Conservation (phyloP, 768 basidiomycete genomes). For the Cubamyces sp. region DNA sequence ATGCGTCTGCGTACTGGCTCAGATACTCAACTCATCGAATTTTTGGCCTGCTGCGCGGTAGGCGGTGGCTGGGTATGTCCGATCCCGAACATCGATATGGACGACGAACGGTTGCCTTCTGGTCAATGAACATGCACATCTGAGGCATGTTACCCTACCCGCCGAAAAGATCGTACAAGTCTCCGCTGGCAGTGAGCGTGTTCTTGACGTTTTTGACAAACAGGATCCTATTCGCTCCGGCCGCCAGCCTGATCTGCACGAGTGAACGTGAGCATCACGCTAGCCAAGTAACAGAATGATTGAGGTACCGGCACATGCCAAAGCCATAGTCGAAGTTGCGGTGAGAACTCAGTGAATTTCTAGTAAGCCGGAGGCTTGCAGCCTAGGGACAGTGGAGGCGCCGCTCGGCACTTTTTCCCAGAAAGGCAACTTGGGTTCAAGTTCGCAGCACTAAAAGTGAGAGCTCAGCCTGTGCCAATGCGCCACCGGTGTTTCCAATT, state of each 20-base stretch:
- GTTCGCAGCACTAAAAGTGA: background rate
- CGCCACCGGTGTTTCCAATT: too few species aligned
- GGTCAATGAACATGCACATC: slow-evolving; percentile 89
- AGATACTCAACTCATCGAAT: too few species aligned
- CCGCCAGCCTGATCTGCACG: slow-evolving; percentile 76
- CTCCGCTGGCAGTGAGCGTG: slow-evolving; percentile 89
- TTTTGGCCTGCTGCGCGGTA: too few species aligned
- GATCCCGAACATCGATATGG: too few species aligned
- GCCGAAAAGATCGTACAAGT: slow-evolving; percentile 96
- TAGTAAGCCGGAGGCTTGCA: too few species aligned
- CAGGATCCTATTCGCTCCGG: slow-evolving; percentile 88
- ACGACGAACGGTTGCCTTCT: too few species aligned
- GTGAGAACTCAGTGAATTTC: background rate
- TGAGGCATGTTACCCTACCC: slow-evolving; percentile 97
- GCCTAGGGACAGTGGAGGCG: background rate
- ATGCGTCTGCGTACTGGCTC: too few species aligned
- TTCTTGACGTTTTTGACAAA: slow-evolving; percentile 95
- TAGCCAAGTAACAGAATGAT: background rate
- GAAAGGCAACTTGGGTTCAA: background rate
- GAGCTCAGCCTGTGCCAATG: background rate
- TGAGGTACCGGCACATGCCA: slow-evolving; percentile 68
- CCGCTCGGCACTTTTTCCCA: too few species aligned
- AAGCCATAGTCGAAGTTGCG: slow-evolving; percentile 52
- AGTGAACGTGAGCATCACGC: background rate
- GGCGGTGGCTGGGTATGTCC: too few species aligned